Base-by-base conservation (phyloP, 805 yeast genomes). In the Wickerhamiella kurtzmanii region DNA sequence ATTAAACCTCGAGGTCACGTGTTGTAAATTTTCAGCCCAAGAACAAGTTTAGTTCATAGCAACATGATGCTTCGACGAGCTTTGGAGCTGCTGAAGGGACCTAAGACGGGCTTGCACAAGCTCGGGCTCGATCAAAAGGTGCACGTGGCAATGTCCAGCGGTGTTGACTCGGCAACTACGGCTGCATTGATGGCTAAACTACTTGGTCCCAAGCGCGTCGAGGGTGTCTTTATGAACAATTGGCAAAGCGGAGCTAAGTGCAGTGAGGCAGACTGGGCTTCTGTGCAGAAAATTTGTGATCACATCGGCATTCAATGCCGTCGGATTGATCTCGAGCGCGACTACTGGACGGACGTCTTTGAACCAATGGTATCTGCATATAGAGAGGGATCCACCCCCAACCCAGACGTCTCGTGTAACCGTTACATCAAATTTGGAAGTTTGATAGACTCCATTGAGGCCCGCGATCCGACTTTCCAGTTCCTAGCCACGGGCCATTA, bases 371-470 rank as follows among this genome's bases (percentile, higher is more conserved):
- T 92, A 19, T 75, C 75, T 2, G 71, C 69, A 57, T 92, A 88
- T 60, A 65, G 70, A 35, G 57, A 52, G 8, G 98, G 98, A 0
- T 56, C 71, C 38, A 92, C 98, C 1, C 98, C 98, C 0, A 92
- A 92, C 56, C 97, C 98, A 0, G 98, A 92, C 60, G 80, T 88
- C 18, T 77, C 80, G 17, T 92, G 98, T 61, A 92, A 92, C 62
- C 72, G 74, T 49, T 74, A 76, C 60, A 82, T 92, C 54, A 92
- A 92, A 61, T 92, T 92, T 66, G 97, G 98, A 2, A 72, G 70
- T 46, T 69, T 92, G 64, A 63, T 79, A 3, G 74, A 78, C 16
- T 46, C 48, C 22, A 45, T 56, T 22, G 38, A 37, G 32, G 22
- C 32, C 3, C 28, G 11, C 9, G 57, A 54, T 41, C 54, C 55